Evolutionary conservation across 2,329 filamentous ascomycete genomes (phyloP).

Genomic region (Epichloe gansuensis): DNA sequence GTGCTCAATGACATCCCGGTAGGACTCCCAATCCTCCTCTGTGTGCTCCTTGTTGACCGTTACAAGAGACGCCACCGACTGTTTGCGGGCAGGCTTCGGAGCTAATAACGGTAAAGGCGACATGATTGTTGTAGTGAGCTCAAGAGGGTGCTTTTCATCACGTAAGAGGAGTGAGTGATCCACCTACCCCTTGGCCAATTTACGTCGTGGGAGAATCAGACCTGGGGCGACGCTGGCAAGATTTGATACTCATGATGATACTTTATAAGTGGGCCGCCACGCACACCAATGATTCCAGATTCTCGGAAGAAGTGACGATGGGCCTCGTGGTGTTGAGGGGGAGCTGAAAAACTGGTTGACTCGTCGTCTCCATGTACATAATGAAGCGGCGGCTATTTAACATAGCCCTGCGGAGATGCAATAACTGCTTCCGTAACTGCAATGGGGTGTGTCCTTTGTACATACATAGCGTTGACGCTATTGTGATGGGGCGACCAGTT

Average conservation of each 20-base stretch:
- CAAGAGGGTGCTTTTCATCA: neutral
- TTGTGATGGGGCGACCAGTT: too few relatives aligned
- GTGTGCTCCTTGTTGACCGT: conserved; percentile 22
- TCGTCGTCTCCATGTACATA: too few relatives aligned
- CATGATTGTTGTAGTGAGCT: conserved; percentile 3
- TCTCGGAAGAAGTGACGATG: neutral
- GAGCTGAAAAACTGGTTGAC: too few relatives aligned
- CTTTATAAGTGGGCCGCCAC: neutral
- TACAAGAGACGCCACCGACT: conserved; percentile 12
- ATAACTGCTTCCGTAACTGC: too few relatives aligned
- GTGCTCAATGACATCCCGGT: conserved; percentile 19
- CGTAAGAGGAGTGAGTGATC: neutral
- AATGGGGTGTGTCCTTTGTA: too few relatives aligned
- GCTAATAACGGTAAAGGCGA: conserved; percentile 20
- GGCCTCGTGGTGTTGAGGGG: neutral
- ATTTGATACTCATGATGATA: neutral
- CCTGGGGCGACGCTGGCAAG: neutral
- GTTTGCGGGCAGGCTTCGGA: conserved; percentile 20
- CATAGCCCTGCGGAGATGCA: too few relatives aligned
- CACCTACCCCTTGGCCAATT: neutral
- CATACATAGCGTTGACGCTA: too few relatives aligned
- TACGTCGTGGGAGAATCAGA: neutral
- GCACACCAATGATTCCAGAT: neutral
- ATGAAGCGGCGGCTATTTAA: too few relatives aligned
- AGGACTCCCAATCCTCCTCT: conserved; percentile 23